These are phyloP conservation scores for Quambalaria eucalypti DNA, from an alignment of 1,284 basidiomycete species.

Conservation along the genomic window DNA sequence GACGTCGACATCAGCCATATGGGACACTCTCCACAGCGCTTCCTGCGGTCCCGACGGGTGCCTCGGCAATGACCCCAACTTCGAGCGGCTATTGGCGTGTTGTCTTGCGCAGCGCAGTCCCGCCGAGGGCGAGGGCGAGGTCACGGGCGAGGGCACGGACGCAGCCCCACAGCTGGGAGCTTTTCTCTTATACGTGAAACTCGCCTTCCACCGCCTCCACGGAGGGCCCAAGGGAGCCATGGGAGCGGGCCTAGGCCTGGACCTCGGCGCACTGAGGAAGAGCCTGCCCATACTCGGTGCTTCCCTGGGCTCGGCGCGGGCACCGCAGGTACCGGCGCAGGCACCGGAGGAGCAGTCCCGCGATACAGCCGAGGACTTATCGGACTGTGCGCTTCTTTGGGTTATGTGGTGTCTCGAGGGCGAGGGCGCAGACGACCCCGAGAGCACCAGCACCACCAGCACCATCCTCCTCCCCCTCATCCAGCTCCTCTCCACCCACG, in stretches of 20 bases:
- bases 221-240: background rate
- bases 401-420: constrained; percentile 13
- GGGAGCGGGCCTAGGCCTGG: no score
- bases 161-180: constrained; percentile 4
- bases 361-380: background rate
- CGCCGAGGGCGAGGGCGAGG: background rate
- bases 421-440: constrained; percentile 8
- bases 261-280: background rate
- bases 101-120: background rate
- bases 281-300: constrained; percentile 7
- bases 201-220: constrained; percentile 2
- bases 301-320: constrained; percentile 6
- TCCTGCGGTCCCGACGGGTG: no score
- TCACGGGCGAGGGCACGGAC: background rate
- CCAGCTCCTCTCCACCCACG: constrained; percentile 27
- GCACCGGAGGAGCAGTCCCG: constrained; percentile 1
- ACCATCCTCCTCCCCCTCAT: constrained; percentile 14
- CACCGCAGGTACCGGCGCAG: background rate
- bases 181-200: constrained; percentile 9
- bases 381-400: constrained; percentile 9
- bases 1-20: no score
- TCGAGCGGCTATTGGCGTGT: no score
- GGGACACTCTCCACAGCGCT: no score
- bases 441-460: constrained; percentile 5
- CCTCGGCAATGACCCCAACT: no score